Base-by-base conservation (phyloP, 2,329 filamentous ascomycete species). In the Sporothrix variecibatus region DNA sequence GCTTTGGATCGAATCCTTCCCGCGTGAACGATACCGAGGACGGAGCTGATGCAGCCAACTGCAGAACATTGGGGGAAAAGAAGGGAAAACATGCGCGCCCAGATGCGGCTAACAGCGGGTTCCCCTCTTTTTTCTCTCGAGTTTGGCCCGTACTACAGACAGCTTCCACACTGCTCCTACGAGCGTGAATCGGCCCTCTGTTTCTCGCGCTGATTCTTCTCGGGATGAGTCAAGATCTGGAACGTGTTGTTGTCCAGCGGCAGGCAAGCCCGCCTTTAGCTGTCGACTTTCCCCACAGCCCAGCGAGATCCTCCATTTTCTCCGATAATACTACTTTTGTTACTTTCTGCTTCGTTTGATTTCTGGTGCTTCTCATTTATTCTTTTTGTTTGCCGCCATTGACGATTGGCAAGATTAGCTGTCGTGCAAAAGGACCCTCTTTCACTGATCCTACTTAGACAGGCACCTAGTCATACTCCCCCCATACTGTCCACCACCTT, bases 81-180 rank as follows among this genome's bases (percentile, higher is more conserved):
- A n/a, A 4, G 17, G 17, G 15, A n/a, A 17, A 51, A 7, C 46
- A 49, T 34, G 8, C 28, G 34, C 60, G 60, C 34, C n/a, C 34
- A 65, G 34, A 43, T 26, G 60, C 60, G 60, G 60, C 60, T 65
- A 65, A 65, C 60, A 65, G 38, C 60, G 60, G 60, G 15, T 64
- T 11, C 34, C 34, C 60, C 34, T 40, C n/a, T 43, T 43, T 43
- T 23, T 23, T n/a, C 11, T 4, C 9, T 11, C 43, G 43, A 17
- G 34, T 34, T 34, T 34, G 34, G 8, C 34, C 34, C 34, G 34
- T 34, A 34, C 34, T 4, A 34, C 34, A 34, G 34, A 8, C 34
- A n/a, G 9, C 51, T 56, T 4, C 23, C 2, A 56, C 51, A 28
- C 4, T 56, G 9, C 5, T 26, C 17, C 12, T 26, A 12, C 20